These are phyloP conservation scores for Bassia scoparia DNA, from an alignment of 148 eudicot species.

Conservation along the genomic window DNA sequence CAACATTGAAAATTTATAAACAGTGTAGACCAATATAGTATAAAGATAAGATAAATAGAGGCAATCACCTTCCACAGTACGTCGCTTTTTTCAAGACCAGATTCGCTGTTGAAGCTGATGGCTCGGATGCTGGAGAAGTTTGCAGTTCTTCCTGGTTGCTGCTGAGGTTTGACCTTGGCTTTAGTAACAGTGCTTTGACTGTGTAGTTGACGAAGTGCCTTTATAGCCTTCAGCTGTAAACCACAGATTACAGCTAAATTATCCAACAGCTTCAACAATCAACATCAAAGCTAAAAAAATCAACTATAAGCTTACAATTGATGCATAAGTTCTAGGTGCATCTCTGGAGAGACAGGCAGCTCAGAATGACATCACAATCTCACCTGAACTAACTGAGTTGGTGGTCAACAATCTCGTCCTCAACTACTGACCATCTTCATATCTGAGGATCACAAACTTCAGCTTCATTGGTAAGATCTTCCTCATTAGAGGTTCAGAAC, in stretches of 20 bases:
- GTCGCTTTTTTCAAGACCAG: conserved; percentile 34
- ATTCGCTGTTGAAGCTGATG: conserved; percentile 31
- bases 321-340: conserved; percentile 57
- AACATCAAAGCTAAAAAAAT: neutral
- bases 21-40: conserved; percentile 1
- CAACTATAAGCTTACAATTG: conserved; percentile 48
- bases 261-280: neutral
- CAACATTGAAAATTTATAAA: neutral
- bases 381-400: conserved; percentile 34
- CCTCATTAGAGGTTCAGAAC: conserved; percentile 34
- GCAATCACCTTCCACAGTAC: conserved; percentile 39
- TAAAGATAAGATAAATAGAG: conserved; percentile 3
- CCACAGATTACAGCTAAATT: neutral
- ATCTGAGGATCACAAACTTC: conserved; percentile 58
- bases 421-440: conserved; percentile 40
- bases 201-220: conserved; percentile 33
- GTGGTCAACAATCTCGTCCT: conserved; percentile 54
- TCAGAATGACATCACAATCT: conserved; percentile 31
- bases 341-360: conserved; percentile 43
- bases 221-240: conserved; percentile 53
- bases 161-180: conserved; percentile 39
- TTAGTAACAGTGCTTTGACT: conserved; percentile 34
- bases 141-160: conserved; percentile 34
- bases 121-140: conserved; percentile 33
- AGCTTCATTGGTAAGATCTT: conserved; percentile 44